phyloP scores from a whole-genome alignment of 2,329 filamentous ascomycete species.

The Alternaria brassicicola region DNA sequence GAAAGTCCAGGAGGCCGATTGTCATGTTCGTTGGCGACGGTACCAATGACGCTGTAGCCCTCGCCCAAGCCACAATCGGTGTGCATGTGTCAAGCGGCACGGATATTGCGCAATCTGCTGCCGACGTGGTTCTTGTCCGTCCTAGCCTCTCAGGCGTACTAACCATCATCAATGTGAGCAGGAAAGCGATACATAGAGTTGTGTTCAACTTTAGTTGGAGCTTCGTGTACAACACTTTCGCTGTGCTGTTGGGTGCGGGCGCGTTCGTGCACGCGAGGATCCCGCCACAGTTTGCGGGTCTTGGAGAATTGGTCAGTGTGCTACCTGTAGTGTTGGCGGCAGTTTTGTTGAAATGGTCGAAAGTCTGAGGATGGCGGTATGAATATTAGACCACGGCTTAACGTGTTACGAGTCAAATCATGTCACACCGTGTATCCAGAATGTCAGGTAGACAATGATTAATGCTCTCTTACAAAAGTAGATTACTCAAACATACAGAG shows the following conservation, averaged over 20 bases:
- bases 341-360: slow-evolving; percentile 52
- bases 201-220: slow-evolving; percentile 75
- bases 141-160: slow-evolving; percentile 56
- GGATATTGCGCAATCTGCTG: slow-evolving; percentile 70
- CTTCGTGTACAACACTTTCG: slow-evolving; percentile 72
- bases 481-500: background rate
- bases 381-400: background rate
- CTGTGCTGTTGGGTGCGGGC: slow-evolving; percentile 69
- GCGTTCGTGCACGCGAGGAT: slow-evolving; percentile 60
- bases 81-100: slow-evolving; percentile 66
- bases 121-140: slow-evolving; percentile 71
- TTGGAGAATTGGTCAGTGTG: slow-evolving; percentile 77
- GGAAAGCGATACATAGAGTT: slow-evolving; percentile 49
- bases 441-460: background rate
- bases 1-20: slow-evolving; percentile 28
- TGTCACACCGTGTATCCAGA: background rate
- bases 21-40: slow-evolving; percentile 78
- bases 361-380: slow-evolving; percentile 10
- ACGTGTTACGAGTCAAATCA: background rate
- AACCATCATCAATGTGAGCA: slow-evolving; percentile 61
- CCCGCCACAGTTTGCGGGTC: slow-evolving; percentile 69
- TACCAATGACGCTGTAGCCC: slow-evolving; percentile 78
- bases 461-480: background rate
- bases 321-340: slow-evolving; percentile 69
- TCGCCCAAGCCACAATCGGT: slow-evolving; percentile 73